phyloP scores from a whole-genome alignment of 306 rosid species.

The Pyrus pyrifolia region DNA sequence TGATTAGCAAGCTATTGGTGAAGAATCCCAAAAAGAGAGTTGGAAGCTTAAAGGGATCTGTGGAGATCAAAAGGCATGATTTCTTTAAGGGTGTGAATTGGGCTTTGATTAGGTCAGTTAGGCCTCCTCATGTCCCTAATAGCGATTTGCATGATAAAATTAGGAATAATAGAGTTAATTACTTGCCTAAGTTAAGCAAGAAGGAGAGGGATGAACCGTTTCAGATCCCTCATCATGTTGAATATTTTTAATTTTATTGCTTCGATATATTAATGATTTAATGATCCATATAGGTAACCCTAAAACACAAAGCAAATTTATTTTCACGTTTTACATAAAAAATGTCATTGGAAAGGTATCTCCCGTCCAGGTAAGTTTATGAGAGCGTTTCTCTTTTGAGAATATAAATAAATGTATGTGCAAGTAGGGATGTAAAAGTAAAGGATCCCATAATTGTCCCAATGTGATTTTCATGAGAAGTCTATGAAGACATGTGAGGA shows the following conservation, averaged over 20 bases:
- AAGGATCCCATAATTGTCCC: constrained; percentile 72
- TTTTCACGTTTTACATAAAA: constrained; percentile 5
- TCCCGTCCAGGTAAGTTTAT: background rate
- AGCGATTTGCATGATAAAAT: constrained; percentile 32
- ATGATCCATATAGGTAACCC: constrained; percentile 28
- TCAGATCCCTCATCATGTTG: constrained; percentile 61
- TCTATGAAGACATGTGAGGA: constrained; percentile 77
- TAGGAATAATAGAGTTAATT: constrained; percentile 40
- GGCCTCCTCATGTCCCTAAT: constrained; percentile 72
- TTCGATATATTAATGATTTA: background rate
- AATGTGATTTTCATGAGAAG: constrained; percentile 70
- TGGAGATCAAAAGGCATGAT: constrained; percentile 86
- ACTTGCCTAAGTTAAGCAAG: constrained; percentile 66
- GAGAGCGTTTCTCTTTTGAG: too few species aligned
- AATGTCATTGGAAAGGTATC: too few species aligned
- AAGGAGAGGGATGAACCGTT: constrained; percentile 69
- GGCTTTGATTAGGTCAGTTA: constrained; percentile 84
- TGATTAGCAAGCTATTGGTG: constrained; percentile 68
- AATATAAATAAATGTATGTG: constrained; percentile 3
- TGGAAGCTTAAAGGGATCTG: constrained; percentile 77
- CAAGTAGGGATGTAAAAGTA: constrained; percentile 28
- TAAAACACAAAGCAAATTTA: constrained; percentile 12
- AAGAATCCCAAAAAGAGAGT: constrained; percentile 92
- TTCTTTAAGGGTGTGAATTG: constrained; percentile 86
- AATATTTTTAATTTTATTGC: constrained; percentile 47